Evolutionary conservation across 2,329 filamentous ascomycete genomes (phyloP), one percentile per base, ranked within the genome.

Genomic region (Aspergillus sp.): DNA sequence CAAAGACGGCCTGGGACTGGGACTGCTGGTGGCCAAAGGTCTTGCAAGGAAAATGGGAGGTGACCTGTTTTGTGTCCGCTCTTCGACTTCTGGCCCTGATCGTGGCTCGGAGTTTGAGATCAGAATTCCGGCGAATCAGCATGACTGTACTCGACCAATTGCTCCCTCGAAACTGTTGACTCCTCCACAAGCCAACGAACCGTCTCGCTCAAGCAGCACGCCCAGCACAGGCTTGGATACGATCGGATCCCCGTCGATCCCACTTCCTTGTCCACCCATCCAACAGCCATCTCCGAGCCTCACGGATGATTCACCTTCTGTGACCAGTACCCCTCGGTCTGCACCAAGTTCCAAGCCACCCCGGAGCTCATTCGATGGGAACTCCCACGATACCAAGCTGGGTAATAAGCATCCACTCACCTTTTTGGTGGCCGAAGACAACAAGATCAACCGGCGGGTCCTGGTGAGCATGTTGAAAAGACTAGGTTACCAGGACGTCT

Each of bases 351-450:
- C 60, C 19, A 57, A 54, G 58, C 17, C 67, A 56, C 43, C 64
- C 58, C 55, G 67, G 63, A 43, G 64, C 40, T 61, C 58, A 10
- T 63, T 63, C 5, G 63, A 58, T 20, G 52, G 60, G 44, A 63
- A 69, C 47, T 45, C 60, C 3, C 78, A 83, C 58, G 84, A 88
- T 62, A 78, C 79, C 42, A 76, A 81, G 13, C 76, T 88, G 3
- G 83, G 81, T 3, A 70, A 73, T 44, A 82, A 81, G 59, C 76
- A 83, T 54, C 87, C 87, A 1, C 76, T 89, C 7, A 86, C 81
- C 9, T 85, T 89, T 57, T 76, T 89, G 2, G 82, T 89, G 1
- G 87, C 85, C 3, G 87, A 89, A 71, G 87, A 89, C 69, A 89
- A 89, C 68, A 81, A 81, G 56, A 87, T 89, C 69, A 88, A 89